A percentile compares a stretch with the other conserved stretches of the same genome.
phyloP scores from a whole-genome alignment of 2,329 filamentous ascomycete species.

The Magnaporthiopsis rhizophila region DNA sequence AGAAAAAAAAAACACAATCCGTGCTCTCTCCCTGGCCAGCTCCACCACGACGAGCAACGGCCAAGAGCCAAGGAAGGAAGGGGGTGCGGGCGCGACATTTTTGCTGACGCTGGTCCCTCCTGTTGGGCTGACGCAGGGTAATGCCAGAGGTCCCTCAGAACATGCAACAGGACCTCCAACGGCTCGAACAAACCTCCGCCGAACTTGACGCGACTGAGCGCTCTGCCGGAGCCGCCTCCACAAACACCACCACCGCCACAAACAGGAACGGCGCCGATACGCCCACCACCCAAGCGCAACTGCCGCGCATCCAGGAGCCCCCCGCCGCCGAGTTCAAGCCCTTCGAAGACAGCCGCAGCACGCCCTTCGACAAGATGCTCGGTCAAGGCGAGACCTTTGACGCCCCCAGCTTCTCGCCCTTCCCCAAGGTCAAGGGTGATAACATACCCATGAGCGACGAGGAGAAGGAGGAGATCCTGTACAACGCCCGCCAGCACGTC shows the following conservation, averaged over 20 bases:
- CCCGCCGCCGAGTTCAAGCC: conserved; percentile 28
- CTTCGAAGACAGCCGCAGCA: conserved; percentile 30
- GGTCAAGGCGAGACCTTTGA: conserved; percentile 34
- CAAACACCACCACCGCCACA: conserved; percentile 17
- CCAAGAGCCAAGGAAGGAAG: not conserved
- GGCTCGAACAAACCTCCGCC: conserved; percentile 75
- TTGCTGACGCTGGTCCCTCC: conserved; percentile 23
- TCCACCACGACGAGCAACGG: not conserved
- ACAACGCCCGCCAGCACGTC: conserved; percentile 74
- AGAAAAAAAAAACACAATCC: not conserved
- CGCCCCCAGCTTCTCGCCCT: conserved; percentile 79
- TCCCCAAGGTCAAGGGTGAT: conserved; percentile 76
- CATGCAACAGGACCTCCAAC: conserved; percentile 89
- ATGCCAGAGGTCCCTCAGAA: conserved; percentile 95
- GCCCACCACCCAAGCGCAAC: conserved; percentile 16
- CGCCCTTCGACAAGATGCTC: conserved; percentile 27
- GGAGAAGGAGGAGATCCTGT: conserved; percentile 83
- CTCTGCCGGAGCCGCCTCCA: conserved; percentile 12
- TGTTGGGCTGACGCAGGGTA: conserved; percentile 48
- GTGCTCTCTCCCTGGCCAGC: not conserved
- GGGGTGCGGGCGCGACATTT: not conserved
- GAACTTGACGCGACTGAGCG: conserved; percentile 33
- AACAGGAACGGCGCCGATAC: conserved; percentile 17
- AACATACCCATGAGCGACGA: conserved; percentile 92
- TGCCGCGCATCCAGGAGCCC: conserved; percentile 8